phyloP scores from a whole-genome alignment of 306 rosid species.

The Neltuma alba region DNA sequence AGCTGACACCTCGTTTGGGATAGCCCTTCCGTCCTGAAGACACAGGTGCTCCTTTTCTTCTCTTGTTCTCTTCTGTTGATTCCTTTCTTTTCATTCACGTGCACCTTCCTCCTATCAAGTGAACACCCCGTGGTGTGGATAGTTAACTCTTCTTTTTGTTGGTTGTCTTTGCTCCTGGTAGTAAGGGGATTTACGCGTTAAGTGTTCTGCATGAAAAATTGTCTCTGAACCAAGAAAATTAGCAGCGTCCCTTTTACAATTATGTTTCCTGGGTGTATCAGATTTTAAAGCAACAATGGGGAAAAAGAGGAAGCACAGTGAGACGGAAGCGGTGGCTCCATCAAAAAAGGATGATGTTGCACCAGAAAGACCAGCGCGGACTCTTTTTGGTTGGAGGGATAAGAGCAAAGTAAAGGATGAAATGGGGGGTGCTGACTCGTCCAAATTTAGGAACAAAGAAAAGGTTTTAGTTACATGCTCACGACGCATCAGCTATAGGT shows the following conservation, averaged over 20 bases:
- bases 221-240: not conserved
- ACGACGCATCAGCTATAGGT: constrained; percentile 91
- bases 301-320: constrained; percentile 88
- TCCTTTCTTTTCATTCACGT: not conserved
- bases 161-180: not conserved
- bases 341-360: constrained; percentile 62
- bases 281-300: constrained; percentile 50
- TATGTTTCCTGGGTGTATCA: constrained; percentile 16
- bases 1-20: not conserved
- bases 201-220: not conserved
- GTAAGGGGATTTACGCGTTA: not conserved
- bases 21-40: not conserved
- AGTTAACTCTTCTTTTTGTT: not conserved
- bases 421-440: constrained; percentile 30
- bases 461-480: constrained; percentile 91
- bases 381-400: constrained; percentile 88
- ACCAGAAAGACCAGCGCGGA: constrained; percentile 76
- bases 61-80: not conserved
- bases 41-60: not conserved
- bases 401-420: constrained; percentile 36
- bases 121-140: not conserved
- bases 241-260: not conserved
- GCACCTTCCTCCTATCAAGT: not conserved
- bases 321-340: constrained; percentile 38
- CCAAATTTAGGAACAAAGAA: constrained; percentile 81